Percentiles rank a stretch among this genome's conserved stretches.
Conservation (phyloP, 2,329 filamentous ascomycete species). For the Monosporascus sp. region DNA sequence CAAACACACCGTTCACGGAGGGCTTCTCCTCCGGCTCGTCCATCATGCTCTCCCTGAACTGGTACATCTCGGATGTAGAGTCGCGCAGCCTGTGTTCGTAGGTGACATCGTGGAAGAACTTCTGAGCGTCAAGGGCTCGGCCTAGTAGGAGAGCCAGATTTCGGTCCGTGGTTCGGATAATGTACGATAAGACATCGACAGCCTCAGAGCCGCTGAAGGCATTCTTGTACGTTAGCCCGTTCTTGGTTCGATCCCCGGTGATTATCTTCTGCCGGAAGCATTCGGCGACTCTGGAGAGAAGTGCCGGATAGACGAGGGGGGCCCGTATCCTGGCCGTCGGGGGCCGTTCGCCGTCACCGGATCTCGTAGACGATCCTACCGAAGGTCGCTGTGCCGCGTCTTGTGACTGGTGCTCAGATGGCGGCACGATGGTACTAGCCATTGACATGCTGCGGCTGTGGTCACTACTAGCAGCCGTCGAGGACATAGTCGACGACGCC, state of each 20-base stretch:
- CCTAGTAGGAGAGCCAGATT: slow-evolving; percentile 89
- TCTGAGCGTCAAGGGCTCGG: slow-evolving; percentile 89
- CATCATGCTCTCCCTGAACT: slow-evolving; percentile 89
- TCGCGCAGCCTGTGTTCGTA: slow-evolving; percentile 95
- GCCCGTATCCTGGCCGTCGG: slow-evolving; percentile 60
- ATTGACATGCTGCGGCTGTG: slow-evolving; percentile 77
- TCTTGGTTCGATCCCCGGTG: slow-evolving; percentile 85
- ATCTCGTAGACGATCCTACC: slow-evolving; percentile 41
- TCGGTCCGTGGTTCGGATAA: slow-evolving; percentile 93
- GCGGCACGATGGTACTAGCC: slow-evolving; percentile 71
- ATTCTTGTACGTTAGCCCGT: slow-evolving; percentile 94
- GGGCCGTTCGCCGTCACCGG: slow-evolving; percentile 50
- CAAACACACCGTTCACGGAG: slow-evolving; percentile 89
- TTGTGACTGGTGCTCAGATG: slow-evolving; percentile 42
- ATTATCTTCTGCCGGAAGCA: slow-evolving; percentile 87
- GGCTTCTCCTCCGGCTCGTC: slow-evolving; percentile 70
- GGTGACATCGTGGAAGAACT: slow-evolving; percentile 98
- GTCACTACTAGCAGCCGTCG: slow-evolving; percentile 39
- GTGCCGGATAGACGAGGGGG: slow-evolving; percentile 86
- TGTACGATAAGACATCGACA: slow-evolving; percentile 91
- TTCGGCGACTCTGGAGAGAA: slow-evolving; percentile 88
- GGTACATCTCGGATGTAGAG: slow-evolving; percentile 91
- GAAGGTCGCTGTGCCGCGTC: slow-evolving; percentile 52
- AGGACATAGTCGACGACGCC: slow-evolving; percentile 51
- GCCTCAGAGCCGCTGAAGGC: slow-evolving; percentile 94